Evolutionary conservation across 1,284 basidiomycete genomes (phyloP).

Genomic region (Papiliotrema nemorosa): DNA sequence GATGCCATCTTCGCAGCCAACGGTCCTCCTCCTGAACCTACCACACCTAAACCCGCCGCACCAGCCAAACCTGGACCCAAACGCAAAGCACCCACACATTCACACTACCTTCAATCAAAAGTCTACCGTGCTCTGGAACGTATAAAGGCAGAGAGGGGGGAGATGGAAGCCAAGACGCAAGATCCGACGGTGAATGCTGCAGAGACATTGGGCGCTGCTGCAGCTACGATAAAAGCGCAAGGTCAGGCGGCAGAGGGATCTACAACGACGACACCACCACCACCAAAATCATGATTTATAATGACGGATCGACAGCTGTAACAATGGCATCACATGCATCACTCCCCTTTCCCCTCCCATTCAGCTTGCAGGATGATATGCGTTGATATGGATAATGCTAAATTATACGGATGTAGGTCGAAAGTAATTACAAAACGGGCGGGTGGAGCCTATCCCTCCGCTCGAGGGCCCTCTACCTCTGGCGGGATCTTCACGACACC

Average conservation of each 20-base stretch:
- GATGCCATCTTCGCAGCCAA: constrained; percentile 90
- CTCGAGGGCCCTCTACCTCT: constrained; percentile 33
- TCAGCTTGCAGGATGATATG: no score
- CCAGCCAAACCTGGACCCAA: constrained; percentile 23
- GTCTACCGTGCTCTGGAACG: constrained; percentile 90
- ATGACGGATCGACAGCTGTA: no score
- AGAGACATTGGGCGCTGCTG: background rate
- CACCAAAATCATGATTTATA: no score
- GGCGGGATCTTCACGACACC: constrained; percentile 40
- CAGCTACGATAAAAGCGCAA: background rate
- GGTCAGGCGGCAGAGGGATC: background rate
- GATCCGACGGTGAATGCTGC: constrained; percentile 1
- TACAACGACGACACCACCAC: background rate
- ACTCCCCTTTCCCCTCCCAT: no score
- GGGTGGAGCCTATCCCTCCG: constrained; percentile 36
- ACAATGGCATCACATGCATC: no score
- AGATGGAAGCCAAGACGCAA: background rate
- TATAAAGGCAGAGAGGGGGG: constrained; percentile 55
- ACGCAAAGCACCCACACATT: constrained; percentile 52
- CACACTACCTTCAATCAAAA: constrained; percentile 95
- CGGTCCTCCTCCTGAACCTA: constrained; percentile 56
- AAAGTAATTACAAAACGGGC: no score
- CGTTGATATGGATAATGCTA: no score
- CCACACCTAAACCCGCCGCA: constrained; percentile 24
- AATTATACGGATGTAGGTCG: no score